Base-by-base conservation (phyloP, 1,284 basidiomycete genomes). In the Mycosarcoma mackinlayi region DNA sequence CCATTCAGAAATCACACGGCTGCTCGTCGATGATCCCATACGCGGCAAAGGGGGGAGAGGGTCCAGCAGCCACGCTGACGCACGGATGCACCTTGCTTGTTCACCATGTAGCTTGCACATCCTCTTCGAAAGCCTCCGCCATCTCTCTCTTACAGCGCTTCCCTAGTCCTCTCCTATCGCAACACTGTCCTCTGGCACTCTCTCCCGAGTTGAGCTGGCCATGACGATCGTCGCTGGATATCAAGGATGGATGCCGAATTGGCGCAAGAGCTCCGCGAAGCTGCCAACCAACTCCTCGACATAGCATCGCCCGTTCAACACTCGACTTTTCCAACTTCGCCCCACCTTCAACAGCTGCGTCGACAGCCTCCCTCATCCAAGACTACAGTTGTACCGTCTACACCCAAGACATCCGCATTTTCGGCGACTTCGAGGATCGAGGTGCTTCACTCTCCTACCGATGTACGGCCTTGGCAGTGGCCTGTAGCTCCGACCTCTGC, bases 241-340 rank as follows among this genome's bases (percentile, higher is more conserved):
- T 1, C 50, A 46, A 58, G 34, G 21, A 72, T 67, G 69, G 69
- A 72, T 7, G 52, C 38, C 9, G 48, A 72, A 38, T 48, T 75
- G n/a, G 57, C 68, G 18, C 53, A 57, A 21, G 73, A 75, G 39
- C 51, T 75, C 3, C 64, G 56, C n/a, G 55, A 68, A 57, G 73
- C 73, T 8, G 65, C 73, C 18, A 40, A 61, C 27, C 60, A 75
- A 27, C 64, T 75, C 21, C 48, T 75, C 2, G 73, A 73, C 40
- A 52, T 71, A 45, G 51, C 27, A 45, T 44, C 33, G 25, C 45
- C 51, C 14, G n/a, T 33, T 23, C 53, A 45, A 13, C 31, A 51
- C 11, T 40, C 44, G 23, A 39, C 52, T 2, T 54, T 49, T 14
- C 28, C 50, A 8, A 9, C 58, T 34, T 56, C 52, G 21, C 51